phyloP scores from a whole-genome alignment of 2,329 filamentous ascomycete genomes.

The Pyricularia sp. region DNA sequence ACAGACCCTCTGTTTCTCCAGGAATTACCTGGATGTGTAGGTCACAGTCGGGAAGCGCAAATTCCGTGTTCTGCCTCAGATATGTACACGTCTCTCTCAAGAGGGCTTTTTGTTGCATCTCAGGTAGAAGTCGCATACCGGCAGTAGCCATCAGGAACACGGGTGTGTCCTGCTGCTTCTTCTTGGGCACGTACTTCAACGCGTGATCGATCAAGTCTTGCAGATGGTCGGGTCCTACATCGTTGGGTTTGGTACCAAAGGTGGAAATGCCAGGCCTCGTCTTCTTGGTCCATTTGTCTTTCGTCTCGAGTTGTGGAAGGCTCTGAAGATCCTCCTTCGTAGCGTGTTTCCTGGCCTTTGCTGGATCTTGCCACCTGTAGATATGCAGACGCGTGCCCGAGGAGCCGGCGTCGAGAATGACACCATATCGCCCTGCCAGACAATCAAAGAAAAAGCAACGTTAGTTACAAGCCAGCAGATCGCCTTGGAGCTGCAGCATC shows the following conservation, averaged over 20 bases:
- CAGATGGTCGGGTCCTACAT: conserved; percentile 72
- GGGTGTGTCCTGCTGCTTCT: conserved; percentile 71
- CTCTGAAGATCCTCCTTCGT: conserved; percentile 46
- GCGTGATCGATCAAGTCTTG: conserved; percentile 71
- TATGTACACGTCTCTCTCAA: conserved; percentile 73
- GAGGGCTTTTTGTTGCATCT: conserved; percentile 57
- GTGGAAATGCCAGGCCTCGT: conserved; percentile 87
- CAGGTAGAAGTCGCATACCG: conserved; percentile 76
- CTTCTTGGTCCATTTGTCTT: conserved; percentile 85
- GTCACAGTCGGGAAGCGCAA: conserved; percentile 79
- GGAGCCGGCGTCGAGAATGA: conserved; percentile 94
- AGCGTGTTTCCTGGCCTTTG: conserved; percentile 50
- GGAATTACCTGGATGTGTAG: conserved; percentile 88
- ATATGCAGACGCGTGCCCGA: conserved; percentile 92
- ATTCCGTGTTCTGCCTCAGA: conserved; percentile 60
- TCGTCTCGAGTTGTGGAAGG: conserved; percentile 69
- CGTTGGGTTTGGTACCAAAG: conserved; percentile 63
- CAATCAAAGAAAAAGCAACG: not conserved
- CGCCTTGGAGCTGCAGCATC: not conserved
- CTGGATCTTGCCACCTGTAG: conserved; percentile 80
- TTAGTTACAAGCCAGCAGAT: conserved; percentile 1
- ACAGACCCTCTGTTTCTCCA: conserved; percentile 88
- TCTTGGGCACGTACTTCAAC: conserved; percentile 58
- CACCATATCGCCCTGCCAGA: conserved; percentile 58
- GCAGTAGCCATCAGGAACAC: conserved; percentile 93